Evolutionary conservation across 2,329 filamentous ascomycete genomes (phyloP), one percentile per base, ranked within the genome.

Genomic region (Lachnellula arida): DNA sequence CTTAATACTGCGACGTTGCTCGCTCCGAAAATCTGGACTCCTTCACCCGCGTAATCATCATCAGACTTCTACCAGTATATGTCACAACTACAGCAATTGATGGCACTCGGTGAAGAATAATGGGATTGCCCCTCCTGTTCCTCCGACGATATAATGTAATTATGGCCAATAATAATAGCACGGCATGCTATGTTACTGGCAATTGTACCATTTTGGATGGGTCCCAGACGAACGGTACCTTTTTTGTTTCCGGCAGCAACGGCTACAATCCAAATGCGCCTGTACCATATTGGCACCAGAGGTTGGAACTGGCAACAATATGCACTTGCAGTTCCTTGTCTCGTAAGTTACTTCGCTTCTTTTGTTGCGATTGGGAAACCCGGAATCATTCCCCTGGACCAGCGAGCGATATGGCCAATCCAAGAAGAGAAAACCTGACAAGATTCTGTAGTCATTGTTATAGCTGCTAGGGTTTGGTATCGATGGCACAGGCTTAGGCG

Each of bases 231-330:
- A 65, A 64, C 53, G 61, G 61, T 15, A 65, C 62, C 2, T 40
- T 55, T 23, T 59, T 47, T 53, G 56, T 62, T 14, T 54, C 54
- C 22, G 42, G 42, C n/a, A 23, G 4, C 19, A 19, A 44, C 14
- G 56, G 57, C 23, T 69, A 65, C 54, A 55, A 69, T 53, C 61
- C 65, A 5, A 59, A 55, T 46, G 57, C 58, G 1, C 64, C 66
- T 7, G 61, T 64, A 2, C 53, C 57, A 4, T 49, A 57, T 9
- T 67, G 66, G 65, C 64, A 63, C 42, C 60, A 63, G 23, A 53
- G 56, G 11, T 61, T 69, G 64, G 67, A 66, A 50, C 60, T 69
- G 19, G 61, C 59, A 8, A 62, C 60, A 9, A 64, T 68, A n/a
- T 56, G 55, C 28, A 53, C 65, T 19, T 56, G 57, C 42, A 67